A percentile compares a stretch with the other conserved stretches of the same genome.
phyloP scores from a whole-genome alignment of 2,329 filamentous ascomycete genomes.

The Aspergillus fumigatus region DNA sequence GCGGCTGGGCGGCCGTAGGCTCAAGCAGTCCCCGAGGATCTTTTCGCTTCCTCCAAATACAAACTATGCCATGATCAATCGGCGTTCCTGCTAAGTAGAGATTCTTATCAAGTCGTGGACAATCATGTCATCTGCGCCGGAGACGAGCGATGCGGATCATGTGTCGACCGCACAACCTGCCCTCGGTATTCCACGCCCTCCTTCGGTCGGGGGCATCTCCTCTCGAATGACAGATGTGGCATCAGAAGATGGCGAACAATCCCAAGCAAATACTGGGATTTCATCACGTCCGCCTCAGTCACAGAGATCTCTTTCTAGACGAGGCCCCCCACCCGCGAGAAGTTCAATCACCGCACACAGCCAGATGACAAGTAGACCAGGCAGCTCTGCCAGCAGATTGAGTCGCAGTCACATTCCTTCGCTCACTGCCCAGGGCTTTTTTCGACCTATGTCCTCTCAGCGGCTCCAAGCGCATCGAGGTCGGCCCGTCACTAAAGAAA shows the following conservation, averaged over 20 bases:
- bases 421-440: slow-evolving; percentile 85
- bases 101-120: neutral
- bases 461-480: slow-evolving; percentile 84
- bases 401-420: slow-evolving; percentile 86
- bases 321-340: slow-evolving; percentile 42
- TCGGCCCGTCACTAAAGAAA: slow-evolving; percentile 40
- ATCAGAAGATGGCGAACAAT: slow-evolving; percentile 49
- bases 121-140: slow-evolving; percentile 25
- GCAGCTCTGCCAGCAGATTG: slow-evolving; percentile 58
- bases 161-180: slow-evolving; percentile 36
- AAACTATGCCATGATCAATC: slow-evolving; percentile 19
- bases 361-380: slow-evolving; percentile 48
- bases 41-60: slow-evolving; percentile 6
- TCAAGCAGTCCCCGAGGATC: neutral
- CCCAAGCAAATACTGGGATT: slow-evolving; percentile 35
- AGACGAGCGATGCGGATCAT: slow-evolving; percentile 39
- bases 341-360: slow-evolving; percentile 41
- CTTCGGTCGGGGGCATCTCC: slow-evolving; percentile 51
- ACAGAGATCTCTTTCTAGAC: slow-evolving; percentile 54
- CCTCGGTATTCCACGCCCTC: slow-evolving; percentile 50
- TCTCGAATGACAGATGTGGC: slow-evolving; percentile 65
- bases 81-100: slow-evolving; percentile 9
- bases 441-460: slow-evolving; percentile 94
- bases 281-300: slow-evolving; percentile 53
- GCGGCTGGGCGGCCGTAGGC: neutral